Evolutionary conservation across 768 basidiomycete genomes (phyloP), one percentile per base, ranked within the genome.

Genomic region (Hemileccinum rubropunctum): DNA sequence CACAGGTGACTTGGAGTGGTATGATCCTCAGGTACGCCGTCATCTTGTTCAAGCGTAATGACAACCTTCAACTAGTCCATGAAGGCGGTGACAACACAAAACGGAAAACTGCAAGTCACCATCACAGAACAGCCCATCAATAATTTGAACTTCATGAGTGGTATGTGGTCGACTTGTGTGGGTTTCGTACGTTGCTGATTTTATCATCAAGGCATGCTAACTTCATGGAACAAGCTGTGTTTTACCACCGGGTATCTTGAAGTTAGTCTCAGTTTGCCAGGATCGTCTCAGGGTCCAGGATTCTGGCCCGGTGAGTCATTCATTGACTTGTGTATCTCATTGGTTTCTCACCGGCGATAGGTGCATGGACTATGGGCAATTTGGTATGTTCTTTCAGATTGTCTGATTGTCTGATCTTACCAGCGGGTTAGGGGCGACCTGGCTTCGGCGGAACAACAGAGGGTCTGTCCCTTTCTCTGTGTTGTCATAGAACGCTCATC

Each of bases 211-310:
- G 83, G 81, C 33, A 86, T 86, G 84, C 46, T 94, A 10, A 83
- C 87, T 57, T 79, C 84, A 12, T 97, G 95, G 94, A 95, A 97
- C 71, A 91, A 97, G 70, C 70, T 97, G 47, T 98, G 95, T 71
- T 97, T 94, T 71, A 95, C 84, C 14, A 92, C 91, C 0, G 93
- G 91, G 2, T 93, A 94, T 63, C 73, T 98, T 49, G 97, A 97
- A 70, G 81, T 86, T 3, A 79, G 76, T n/a, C 59, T 91, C 17
- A 89, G 86, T 63, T 64, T 91, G 57, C 89, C 91, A 15, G 91
- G 89, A 6, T 67, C 72, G 11, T 71, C 78, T 1, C 55, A 61
- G 35, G 74, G 76, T 14, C 79, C 86, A 11, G 93, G 93, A 6
- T 75, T 90, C 52, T 97, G 93, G 95, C 94, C 95, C 47, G 93